These are phyloP conservation scores for Petasospora rhodanensis DNA, from an alignment of 1,139 yeast genomes.

Conservation along the genomic window DNA sequence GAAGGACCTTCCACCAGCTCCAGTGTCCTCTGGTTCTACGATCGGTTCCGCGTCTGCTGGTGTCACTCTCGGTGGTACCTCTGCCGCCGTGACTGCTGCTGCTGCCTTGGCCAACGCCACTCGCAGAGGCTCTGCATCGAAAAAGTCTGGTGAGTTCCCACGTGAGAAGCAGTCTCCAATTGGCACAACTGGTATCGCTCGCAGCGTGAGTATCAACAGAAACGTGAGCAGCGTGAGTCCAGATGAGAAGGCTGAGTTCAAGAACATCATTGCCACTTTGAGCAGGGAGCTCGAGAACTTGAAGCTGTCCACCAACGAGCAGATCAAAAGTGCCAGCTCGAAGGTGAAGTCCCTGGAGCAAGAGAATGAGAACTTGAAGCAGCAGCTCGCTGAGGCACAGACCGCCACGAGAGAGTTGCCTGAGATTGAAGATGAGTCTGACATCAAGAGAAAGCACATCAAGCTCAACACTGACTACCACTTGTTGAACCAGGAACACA, in stretches of 20 bases:
- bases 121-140: no score
- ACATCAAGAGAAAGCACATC: conserved; percentile 26
- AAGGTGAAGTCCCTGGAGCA: conserved; percentile 44
- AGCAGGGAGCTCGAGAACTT: conserved; percentile 44
- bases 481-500: conserved; percentile 45
- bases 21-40: no score
- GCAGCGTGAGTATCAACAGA: conserved; percentile 13
- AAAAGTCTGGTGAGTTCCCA: no score
- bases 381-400: conserved; percentile 10
- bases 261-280: conserved; percentile 33
- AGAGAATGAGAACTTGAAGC: conserved; percentile 35
- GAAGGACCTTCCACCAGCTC: background rate
- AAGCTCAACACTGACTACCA: conserved; percentile 44
- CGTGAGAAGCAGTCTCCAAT: conserved; percentile 3
- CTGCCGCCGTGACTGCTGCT: conserved; percentile 6
- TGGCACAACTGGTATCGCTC: conserved; percentile 8
- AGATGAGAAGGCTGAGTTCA: conserved; percentile 22
- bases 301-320: conserved; percentile 42
- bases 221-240: background rate
- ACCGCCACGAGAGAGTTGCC: conserved; percentile 3
- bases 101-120: conserved; percentile 9
- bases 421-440: conserved; percentile 11
- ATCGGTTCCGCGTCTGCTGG: no score
- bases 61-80: conserved; percentile 4
- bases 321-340: conserved; percentile 51